Percentiles rank a stretch among this genome's conserved stretches.
Conservation (phyloP, 2,329 filamentous ascomycete species). For the Colletotrichum abscissum region DNA sequence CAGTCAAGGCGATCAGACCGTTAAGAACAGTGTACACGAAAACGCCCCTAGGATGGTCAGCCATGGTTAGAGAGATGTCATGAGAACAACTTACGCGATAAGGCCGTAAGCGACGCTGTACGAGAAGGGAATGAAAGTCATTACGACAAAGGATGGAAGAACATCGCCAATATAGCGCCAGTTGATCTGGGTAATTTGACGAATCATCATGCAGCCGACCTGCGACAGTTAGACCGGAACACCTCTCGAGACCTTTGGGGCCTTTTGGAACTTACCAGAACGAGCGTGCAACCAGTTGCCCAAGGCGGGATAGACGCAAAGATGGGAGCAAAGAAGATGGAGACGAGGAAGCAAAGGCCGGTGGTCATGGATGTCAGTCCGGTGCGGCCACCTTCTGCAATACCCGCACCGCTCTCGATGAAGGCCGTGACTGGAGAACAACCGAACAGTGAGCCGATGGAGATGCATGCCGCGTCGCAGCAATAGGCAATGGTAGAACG, state of each 20-base stretch:
- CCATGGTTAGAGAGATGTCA: neutral
- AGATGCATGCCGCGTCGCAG: constrained; percentile 77
- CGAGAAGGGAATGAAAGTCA: constrained; percentile 81
- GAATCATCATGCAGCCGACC: constrained; percentile 83
- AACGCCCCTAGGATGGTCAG: constrained; percentile 55
- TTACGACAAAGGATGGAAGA: constrained; percentile 79
- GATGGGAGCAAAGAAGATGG: constrained; percentile 81
- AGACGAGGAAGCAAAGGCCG: constrained; percentile 76
- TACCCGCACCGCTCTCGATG: constrained; percentile 81
- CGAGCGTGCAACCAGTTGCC: constrained; percentile 80
- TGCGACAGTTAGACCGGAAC: constrained; percentile 39
- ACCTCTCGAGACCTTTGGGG: neutral
- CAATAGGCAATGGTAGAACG: constrained; percentile 85
- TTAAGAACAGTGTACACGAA: constrained; percentile 65
- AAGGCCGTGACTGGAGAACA: constrained; percentile 79
- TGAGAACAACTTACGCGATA: constrained; percentile 66
- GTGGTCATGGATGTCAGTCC: constrained; percentile 78
- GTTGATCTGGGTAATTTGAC: constrained; percentile 79
- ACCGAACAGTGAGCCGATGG: constrained; percentile 76
- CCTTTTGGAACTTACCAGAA: constrained; percentile 62
- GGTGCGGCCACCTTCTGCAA: constrained; percentile 79
- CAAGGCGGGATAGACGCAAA: constrained; percentile 82
- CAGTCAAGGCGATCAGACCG: constrained; percentile 56
- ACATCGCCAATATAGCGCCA: constrained; percentile 83
- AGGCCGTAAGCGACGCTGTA: constrained; percentile 84